phyloP scores from a whole-genome alignment of 1,284 basidiomycete species.

The Tausonia pullulans region DNA sequence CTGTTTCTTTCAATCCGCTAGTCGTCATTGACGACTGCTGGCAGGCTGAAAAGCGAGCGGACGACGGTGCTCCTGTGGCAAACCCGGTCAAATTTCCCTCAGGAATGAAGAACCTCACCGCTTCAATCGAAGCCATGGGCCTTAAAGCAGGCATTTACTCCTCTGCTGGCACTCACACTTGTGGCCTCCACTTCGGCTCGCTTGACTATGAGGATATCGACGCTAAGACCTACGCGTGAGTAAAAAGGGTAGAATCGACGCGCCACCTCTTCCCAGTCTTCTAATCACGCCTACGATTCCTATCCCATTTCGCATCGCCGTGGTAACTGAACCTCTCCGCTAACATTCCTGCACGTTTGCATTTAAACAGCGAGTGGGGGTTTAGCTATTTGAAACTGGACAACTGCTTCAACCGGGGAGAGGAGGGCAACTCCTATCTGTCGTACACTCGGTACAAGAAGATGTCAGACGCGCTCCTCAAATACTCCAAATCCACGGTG shows the following conservation, averaged over 20 bases:
- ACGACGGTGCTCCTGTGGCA: slow-evolving; percentile 24
- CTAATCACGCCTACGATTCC: not conserved
- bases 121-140: slow-evolving; percentile 37
- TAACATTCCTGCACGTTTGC: not conserved
- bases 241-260: not conserved
- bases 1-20: slow-evolving; percentile 13
- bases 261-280: no score
- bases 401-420: slow-evolving; percentile 42
- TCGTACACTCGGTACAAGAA: slow-evolving; percentile 39
- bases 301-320: not conserved
- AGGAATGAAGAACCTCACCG: slow-evolving; percentile 38
- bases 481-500: slow-evolving; percentile 4
- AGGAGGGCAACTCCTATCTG: slow-evolving; percentile 36
- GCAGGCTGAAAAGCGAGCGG: slow-evolving; percentile 28
- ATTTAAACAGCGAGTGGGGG: slow-evolving; percentile 15
- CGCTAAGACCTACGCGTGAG: slow-evolving; percentile 37
- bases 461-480: slow-evolving; percentile 44
- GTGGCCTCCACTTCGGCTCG: slow-evolving; percentile 39
- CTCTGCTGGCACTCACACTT: slow-evolving; percentile 36
- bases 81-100: slow-evolving; percentile 40
- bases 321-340: not conserved
- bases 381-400: slow-evolving; percentile 38
- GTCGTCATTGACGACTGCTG: slow-evolving; percentile 33
- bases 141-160: slow-evolving; percentile 44
- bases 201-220: slow-evolving; percentile 42